Evolutionary conservation across 1,284 basidiomycete genomes (phyloP).

Genomic region (Termitomyces sp.): DNA sequence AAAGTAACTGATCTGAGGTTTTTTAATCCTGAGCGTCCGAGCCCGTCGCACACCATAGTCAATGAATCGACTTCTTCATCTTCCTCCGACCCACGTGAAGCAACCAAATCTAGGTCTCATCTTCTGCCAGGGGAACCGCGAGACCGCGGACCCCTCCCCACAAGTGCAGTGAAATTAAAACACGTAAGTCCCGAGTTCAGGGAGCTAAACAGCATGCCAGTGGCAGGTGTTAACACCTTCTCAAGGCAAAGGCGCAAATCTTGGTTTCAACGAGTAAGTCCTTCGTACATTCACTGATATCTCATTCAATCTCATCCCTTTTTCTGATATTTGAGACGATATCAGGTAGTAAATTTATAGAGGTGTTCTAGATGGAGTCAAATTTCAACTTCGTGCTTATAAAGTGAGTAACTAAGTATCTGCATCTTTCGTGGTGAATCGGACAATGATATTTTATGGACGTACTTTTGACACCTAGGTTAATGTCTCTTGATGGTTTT

Average conservation of each 20-base stretch:
- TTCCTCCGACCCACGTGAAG: background rate
- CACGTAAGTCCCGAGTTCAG: background rate
- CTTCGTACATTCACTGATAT: background rate
- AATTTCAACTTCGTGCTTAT: background rate
- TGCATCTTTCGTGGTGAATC: too few species aligned
- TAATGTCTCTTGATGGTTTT: too few species aligned
- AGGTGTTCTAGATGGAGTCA: background rate
- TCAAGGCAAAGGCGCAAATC: background rate
- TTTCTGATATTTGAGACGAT: background rate
- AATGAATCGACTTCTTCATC: background rate
- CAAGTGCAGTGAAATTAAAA: background rate
- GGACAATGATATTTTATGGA: too few species aligned
- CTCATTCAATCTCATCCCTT: background rate
- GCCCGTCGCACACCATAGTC: too few species aligned
- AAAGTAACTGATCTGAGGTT: too few species aligned
- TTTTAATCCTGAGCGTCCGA: background rate
- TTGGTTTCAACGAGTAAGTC: conserved; percentile 7
- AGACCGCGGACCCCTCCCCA: background rate
- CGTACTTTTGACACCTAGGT: too few species aligned
- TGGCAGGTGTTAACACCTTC: background rate
- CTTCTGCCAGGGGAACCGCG: background rate
- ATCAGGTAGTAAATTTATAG: conserved; percentile 5
- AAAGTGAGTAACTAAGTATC: too few species aligned
- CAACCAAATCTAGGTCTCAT: background rate
- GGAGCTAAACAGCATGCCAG: background rate